A percentile compares a stretch with the other conserved stretches of the same genome.
These are phyloP conservation scores for Neurospora sp. DNA, from an alignment of 495 filamentous ascomycete genomes.

Conservation along the genomic window DNA sequence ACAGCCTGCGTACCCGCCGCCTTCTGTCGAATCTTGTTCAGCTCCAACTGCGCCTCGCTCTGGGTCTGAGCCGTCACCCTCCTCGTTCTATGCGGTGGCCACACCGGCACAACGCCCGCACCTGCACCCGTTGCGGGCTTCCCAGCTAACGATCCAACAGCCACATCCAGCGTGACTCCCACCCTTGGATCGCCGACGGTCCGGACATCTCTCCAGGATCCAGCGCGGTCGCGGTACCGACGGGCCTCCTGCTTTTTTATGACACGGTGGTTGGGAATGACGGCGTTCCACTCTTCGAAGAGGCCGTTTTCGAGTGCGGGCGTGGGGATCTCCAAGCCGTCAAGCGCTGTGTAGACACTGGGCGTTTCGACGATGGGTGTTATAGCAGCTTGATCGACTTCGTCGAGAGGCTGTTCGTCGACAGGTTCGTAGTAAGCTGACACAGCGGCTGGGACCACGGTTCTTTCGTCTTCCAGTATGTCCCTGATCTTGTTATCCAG, in stretches of 20 bases:
- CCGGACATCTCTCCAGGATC: conserved; percentile 33
- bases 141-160: conserved; percentile 20
- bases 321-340: not conserved
- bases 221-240: conserved; percentile 38
- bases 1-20: conserved; percentile 6
- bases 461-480: conserved; percentile 10
- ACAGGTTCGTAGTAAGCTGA: not conserved
- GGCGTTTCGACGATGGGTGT: not conserved
- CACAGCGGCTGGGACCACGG: not conserved
- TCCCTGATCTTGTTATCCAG: not conserved
- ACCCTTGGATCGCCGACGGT: conserved; percentile 39
- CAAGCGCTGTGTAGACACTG: not conserved
- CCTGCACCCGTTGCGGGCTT: not conserved
- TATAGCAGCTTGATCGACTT: not conserved
- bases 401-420: not conserved
- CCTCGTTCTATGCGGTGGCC: conserved; percentile 15
- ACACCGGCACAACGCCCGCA: not conserved
- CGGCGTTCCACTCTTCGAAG: conserved; percentile 12
- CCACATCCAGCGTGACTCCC: conserved; percentile 31
- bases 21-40: conserved; percentile 28
- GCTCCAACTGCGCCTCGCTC: conserved; percentile 29
- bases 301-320: not conserved
- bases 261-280: conserved; percentile 34
- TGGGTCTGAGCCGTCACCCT: conserved; percentile 22
- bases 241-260: conserved; percentile 28